phyloP scores from a whole-genome alignment of 768 basidiomycete genomes.

The Amanita pseudoporphyria region DNA sequence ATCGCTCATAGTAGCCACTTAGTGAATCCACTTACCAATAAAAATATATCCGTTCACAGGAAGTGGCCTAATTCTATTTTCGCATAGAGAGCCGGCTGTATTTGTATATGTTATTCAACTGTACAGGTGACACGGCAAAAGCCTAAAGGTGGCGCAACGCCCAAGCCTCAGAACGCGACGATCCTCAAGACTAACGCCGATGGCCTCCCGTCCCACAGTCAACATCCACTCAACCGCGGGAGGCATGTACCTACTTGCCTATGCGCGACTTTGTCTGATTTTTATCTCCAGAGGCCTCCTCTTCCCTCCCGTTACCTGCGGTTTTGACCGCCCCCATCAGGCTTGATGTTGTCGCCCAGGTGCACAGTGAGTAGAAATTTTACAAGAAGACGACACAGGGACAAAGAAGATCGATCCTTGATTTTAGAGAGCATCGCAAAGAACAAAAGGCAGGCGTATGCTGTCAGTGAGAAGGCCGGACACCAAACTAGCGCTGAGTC shows the following conservation, averaged over 20 bases:
- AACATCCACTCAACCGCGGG: slow-evolving; percentile 69
- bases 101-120: neutral
- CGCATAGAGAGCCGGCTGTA: no score
- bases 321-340: slow-evolving; percentile 98
- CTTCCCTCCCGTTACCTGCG: slow-evolving; percentile 87
- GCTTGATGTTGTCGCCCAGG: slow-evolving; percentile 95
- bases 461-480: slow-evolving; percentile 96
- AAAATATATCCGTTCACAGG: no score
- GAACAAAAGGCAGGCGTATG: slow-evolving; percentile 96
- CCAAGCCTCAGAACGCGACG: neutral
- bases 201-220: slow-evolving; percentile 93
- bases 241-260: slow-evolving; percentile 34
- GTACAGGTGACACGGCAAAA: slow-evolving; percentile 6
- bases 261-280: slow-evolving; percentile 8
- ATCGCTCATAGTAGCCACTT: no score
- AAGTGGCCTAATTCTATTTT: no score
- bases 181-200: slow-evolving; percentile 40
- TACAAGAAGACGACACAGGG: neutral
- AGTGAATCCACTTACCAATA: no score
- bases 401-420: neutral
- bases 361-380: slow-evolving; percentile 77
- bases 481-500: slow-evolving; percentile 99
- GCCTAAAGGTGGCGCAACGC: neutral
- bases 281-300: slow-evolving; percentile 56
- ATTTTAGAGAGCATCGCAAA: slow-evolving; percentile 88